Percentiles rank a stretch among this genome's conserved stretches.
Conservation (phyloP, 768 basidiomycete genomes). For the Russula ochroleuca region DNA sequence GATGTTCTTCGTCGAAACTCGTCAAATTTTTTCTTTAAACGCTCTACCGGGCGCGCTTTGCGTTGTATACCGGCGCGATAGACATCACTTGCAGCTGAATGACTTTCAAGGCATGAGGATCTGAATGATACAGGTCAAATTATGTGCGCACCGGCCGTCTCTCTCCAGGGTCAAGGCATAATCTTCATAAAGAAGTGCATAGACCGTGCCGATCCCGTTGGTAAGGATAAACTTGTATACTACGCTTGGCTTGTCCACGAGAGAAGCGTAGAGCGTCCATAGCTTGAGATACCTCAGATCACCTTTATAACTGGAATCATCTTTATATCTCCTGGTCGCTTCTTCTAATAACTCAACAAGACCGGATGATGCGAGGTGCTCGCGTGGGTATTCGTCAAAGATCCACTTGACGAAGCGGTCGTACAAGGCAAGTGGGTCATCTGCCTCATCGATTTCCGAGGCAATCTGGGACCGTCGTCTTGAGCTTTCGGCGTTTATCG, state of each 20-base stretch:
- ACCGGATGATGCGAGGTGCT: slow-evolving; percentile 63
- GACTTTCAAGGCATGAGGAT: slow-evolving; percentile 41
- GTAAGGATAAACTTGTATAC: slow-evolving; percentile 53
- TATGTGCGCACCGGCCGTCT: slow-evolving; percentile 56
- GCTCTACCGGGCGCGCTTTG: slow-evolving; percentile 74
- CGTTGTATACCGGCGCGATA: slow-evolving; percentile 80
- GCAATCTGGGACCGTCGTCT: slow-evolving; percentile 32
- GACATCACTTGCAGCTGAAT: slow-evolving; percentile 71
- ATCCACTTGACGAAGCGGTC: slow-evolving; percentile 90
- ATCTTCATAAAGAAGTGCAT: slow-evolving; percentile 85
- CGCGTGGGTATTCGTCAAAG: slow-evolving; percentile 67
- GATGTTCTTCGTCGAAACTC: slow-evolving; percentile 52
- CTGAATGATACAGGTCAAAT: slow-evolving; percentile 3
- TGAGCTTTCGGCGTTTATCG: slow-evolving; percentile 15
- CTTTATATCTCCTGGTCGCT: slow-evolving; percentile 73
- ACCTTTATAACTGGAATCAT: slow-evolving; percentile 77
- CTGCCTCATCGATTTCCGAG: slow-evolving; percentile 51
- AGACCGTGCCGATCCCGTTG: slow-evolving; percentile 56
- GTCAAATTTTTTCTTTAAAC: slow-evolving; percentile 74
- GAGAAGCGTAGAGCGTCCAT: slow-evolving; percentile 83
- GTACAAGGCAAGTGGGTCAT: slow-evolving; percentile 83
- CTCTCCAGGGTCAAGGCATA: slow-evolving; percentile 78
- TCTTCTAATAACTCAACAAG: slow-evolving; percentile 80
- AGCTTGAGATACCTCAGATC: slow-evolving; percentile 89
- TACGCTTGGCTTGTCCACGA: slow-evolving; percentile 65